These are phyloP conservation scores for Fusarium musae DNA, from an alignment of 2,329 filamentous ascomycete species.

Conservation along the genomic window DNA sequence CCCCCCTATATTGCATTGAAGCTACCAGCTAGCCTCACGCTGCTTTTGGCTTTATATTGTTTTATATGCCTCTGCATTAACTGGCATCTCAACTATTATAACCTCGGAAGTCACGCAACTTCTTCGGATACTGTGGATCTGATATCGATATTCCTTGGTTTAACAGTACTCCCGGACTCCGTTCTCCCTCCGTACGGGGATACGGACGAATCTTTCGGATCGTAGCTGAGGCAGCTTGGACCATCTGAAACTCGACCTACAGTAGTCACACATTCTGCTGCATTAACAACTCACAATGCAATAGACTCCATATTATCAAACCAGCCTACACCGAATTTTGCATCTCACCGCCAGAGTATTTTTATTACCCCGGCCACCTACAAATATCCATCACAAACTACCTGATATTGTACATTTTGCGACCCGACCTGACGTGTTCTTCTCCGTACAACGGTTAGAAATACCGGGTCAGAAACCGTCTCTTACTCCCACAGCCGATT, in stretches of 20 bases:
- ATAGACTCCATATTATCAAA: slow-evolving; percentile 26
- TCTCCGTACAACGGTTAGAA: slow-evolving; percentile 23
- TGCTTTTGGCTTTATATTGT: slow-evolving; percentile 1
- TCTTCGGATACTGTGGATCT: slow-evolving; percentile 27
- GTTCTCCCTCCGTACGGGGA: slow-evolving; percentile 10
- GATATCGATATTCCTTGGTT: neutral
- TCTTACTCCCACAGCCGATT: slow-evolving; percentile 24
- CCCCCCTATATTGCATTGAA: slow-evolving; percentile 29
- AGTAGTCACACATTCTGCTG: slow-evolving; percentile 24
- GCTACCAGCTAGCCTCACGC: slow-evolving; percentile 8
- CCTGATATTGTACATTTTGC: slow-evolving; percentile 15
- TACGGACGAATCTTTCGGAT: slow-evolving; percentile 13
- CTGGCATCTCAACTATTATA: slow-evolving; percentile 1
- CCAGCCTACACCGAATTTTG: slow-evolving; percentile 6
- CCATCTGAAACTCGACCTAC: slow-evolving; percentile 26
- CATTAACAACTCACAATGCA: slow-evolving; percentile 32
- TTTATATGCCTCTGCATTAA: slow-evolving; percentile 7
- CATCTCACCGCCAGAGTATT: slow-evolving; percentile 20
- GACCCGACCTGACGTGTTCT: neutral
- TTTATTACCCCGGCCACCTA: slow-evolving; percentile 18
- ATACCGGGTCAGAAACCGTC: slow-evolving; percentile 28
- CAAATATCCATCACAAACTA: slow-evolving; percentile 21
- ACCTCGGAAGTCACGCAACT: slow-evolving; percentile 27
- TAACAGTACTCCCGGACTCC: neutral
- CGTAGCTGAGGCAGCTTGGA: slow-evolving; percentile 14